These are phyloP conservation scores for Myxozyma melibiosi DNA, from an alignment of 805 yeast genomes.

Conservation along the genomic window DNA sequence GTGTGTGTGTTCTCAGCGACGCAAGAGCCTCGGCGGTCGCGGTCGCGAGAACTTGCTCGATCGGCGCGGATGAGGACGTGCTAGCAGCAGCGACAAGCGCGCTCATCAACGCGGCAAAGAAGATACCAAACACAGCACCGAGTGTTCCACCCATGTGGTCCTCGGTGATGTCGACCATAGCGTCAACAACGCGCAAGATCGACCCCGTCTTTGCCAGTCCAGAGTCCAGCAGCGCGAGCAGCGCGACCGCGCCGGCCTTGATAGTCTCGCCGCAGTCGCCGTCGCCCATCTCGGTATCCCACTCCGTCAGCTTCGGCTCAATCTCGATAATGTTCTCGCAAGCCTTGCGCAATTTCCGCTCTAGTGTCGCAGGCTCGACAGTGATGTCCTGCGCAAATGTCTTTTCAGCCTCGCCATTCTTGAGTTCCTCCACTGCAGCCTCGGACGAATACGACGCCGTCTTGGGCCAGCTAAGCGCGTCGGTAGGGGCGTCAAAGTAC, in stretches of 20 bases:
- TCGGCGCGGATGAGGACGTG: background rate
- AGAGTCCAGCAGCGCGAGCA: constrained; percentile 65
- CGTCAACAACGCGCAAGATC: constrained; percentile 50
- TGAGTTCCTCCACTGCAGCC: background rate
- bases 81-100: constrained; percentile 4
- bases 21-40: constrained; percentile 56
- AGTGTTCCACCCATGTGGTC: constrained; percentile 89
- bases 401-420: background rate
- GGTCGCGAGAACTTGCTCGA: constrained; percentile 2
- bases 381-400: background rate
- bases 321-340: constrained; percentile 56
- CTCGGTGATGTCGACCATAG: constrained; percentile 63
- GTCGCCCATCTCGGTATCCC: constrained; percentile 89
- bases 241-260: constrained; percentile 64
- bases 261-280: constrained; percentile 96
- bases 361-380: constrained; percentile 2
- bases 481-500: constrained; percentile 27
- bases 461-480: constrained; percentile 29
- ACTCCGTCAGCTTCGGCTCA: constrained; percentile 81
- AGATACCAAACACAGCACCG: constrained; percentile 90
- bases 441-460: constrained; percentile 4
- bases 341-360: constrained; percentile 47
- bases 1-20: constrained; percentile 78
- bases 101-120: constrained; percentile 68
- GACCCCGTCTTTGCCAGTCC: constrained; percentile 43